These are phyloP conservation scores for Aspergillus persii DNA, from an alignment of 2,329 filamentous ascomycete species.

Conservation along the genomic window DNA sequence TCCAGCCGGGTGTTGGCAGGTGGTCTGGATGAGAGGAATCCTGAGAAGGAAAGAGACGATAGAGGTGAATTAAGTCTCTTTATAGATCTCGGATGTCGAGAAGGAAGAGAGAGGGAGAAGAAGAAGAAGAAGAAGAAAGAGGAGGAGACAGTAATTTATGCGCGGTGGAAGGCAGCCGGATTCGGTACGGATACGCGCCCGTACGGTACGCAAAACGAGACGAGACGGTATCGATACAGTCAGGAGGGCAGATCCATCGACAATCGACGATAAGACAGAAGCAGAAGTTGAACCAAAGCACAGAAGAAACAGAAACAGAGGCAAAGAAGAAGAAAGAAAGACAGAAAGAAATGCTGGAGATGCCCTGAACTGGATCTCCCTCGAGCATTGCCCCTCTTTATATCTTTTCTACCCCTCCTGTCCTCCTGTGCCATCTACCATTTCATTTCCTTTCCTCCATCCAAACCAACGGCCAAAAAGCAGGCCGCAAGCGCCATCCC, in stretches of 20 bases:
- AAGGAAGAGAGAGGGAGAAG: conserved; percentile 1
- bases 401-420: background rate
- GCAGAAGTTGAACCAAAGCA: background rate
- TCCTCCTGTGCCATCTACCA: background rate
- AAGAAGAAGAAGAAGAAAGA: background rate
- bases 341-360: background rate
- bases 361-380: background rate
- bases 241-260: background rate
- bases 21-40: background rate
- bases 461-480: background rate
- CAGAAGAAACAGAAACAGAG: conserved; percentile 55
- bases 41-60: background rate
- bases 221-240: conserved; percentile 6
- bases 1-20: background rate
- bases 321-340: background rate
- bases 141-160: conserved; percentile 3
- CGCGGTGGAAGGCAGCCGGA: background rate
- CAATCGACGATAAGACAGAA: background rate
- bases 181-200: conserved; percentile 4
- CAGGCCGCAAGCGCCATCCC: background rate
- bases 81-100: background rate
- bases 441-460: background rate
- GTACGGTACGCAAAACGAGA: conserved; percentile 7
- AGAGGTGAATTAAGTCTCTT: background rate
- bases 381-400: background rate